These are phyloP conservation scores for Moricandia arvensis DNA, from an alignment of 345 rosid genomes.

Conservation along the genomic window DNA sequence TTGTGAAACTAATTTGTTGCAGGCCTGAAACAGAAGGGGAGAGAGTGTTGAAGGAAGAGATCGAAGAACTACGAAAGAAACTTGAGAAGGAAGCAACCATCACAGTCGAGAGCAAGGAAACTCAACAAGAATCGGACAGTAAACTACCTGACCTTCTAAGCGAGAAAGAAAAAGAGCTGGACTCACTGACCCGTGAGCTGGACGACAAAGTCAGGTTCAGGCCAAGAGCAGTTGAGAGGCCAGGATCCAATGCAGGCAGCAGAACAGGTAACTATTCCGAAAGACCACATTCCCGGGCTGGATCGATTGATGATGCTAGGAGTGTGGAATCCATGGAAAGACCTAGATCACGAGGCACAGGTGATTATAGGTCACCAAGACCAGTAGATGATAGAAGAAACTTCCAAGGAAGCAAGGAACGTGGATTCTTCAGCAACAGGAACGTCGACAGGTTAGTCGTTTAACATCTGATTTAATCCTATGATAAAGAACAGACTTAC, in stretches of 20 bases:
- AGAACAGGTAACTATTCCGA: conserved; percentile 60
- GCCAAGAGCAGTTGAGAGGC: conserved; percentile 59
- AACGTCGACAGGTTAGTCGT: conserved; percentile 65
- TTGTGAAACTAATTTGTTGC: conserved; percentile 28
- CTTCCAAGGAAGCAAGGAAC: conserved; percentile 79
- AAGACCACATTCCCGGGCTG: conserved; percentile 76
- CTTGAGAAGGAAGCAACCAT: conserved; percentile 44
- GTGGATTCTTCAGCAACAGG: conserved; percentile 70
- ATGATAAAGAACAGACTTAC: background rate
- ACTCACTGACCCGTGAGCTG: conserved; percentile 55
- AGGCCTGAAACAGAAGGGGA: conserved; percentile 92
- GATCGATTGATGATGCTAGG: conserved; percentile 75
- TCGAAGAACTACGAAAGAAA: conserved; percentile 54
- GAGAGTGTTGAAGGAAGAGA: conserved; percentile 63
- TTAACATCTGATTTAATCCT: conserved; percentile 7
- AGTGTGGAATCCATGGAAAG: conserved; percentile 63
- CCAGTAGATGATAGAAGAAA: conserved; percentile 55
- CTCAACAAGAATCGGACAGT: conserved; percentile 40
- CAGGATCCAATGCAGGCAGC: conserved; percentile 73
- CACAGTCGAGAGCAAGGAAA: conserved; percentile 36
- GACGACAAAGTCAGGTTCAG: conserved; percentile 84
- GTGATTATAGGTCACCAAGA: conserved; percentile 35
- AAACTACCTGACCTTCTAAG: conserved; percentile 44
- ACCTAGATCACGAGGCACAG: conserved; percentile 77
- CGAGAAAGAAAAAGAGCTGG: conserved; percentile 70